Evolutionary conservation across 2,329 filamentous ascomycete genomes (phyloP).

Genomic region (Fusarium austroafricanum): DNA sequence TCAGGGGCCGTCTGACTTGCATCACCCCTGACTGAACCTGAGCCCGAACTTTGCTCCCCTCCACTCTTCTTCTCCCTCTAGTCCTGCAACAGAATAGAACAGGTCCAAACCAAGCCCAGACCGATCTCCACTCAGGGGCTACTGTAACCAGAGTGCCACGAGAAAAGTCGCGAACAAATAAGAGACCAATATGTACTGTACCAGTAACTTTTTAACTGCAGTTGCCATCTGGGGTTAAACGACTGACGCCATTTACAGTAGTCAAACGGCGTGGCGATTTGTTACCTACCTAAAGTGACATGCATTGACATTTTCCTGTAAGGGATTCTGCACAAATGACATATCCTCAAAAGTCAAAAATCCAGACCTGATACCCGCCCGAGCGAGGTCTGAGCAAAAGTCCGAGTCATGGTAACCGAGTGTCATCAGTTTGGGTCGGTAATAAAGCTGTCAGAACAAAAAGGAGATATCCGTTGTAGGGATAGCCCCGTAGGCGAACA

Average conservation of each 20-base stretch:
- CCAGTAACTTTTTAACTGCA: not conserved
- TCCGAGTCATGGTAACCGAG: not conserved
- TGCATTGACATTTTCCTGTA: too few species aligned
- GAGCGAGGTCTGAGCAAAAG: too few species aligned
- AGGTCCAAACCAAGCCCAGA: not conserved
- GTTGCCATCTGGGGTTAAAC: constrained; percentile 1
- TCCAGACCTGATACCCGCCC: too few species aligned
- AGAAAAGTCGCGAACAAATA: constrained; percentile 13
- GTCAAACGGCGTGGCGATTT: constrained; percentile 11
- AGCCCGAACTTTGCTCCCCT: constrained; percentile 13
- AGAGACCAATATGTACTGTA: not conserved
- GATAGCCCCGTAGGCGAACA: not conserved
- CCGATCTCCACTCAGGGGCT: constrained; percentile 22
- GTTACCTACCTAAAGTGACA: not conserved
- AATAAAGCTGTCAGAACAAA: not conserved
- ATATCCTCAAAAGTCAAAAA: too few species aligned
- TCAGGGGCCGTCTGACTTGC: constrained; percentile 42
- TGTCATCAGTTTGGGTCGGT: constrained; percentile 5
- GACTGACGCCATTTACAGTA: not conserved
- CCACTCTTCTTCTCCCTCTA: not conserved
- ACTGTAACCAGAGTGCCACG: constrained; percentile 29
- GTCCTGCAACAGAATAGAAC: too few species aligned
- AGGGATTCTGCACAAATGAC: too few species aligned
- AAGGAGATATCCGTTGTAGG: constrained; percentile 7
- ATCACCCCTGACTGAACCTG: constrained; percentile 21